These are phyloP conservation scores for Talaromyces sp. DNA, from an alignment of 2,329 filamentous ascomycete genomes.

Conservation along the genomic window DNA sequence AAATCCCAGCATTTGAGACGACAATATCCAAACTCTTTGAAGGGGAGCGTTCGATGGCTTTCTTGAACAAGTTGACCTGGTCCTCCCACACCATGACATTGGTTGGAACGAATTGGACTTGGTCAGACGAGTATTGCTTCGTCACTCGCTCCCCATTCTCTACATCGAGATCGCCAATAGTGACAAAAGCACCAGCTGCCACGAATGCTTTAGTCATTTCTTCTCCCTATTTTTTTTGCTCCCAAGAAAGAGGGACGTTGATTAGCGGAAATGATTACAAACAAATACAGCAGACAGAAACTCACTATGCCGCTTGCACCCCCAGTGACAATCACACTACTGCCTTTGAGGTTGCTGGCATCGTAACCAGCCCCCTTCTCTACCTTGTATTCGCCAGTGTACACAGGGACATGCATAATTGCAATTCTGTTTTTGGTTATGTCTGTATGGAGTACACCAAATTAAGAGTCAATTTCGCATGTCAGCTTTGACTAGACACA, in stretches of 20 bases:
- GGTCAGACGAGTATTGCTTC: background rate
- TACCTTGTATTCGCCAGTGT: no score
- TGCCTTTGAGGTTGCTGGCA: no score
- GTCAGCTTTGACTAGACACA: no score
- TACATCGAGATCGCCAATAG: slow-evolving; percentile 28
- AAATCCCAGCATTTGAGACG: background rate
- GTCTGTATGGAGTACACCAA: no score
- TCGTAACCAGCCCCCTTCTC: no score
- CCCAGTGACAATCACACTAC: slow-evolving; percentile 19
- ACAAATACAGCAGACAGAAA: no score
- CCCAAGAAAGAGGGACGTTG: no score
- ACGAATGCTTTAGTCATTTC: slow-evolving; percentile 33
- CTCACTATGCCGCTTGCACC: slow-evolving; percentile 34
- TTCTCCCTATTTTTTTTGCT: no score
- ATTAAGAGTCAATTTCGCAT: no score
- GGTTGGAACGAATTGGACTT: background rate
- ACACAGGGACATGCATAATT: no score
- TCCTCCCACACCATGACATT: slow-evolving; percentile 1
- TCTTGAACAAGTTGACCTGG: background rate
- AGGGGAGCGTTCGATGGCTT: background rate
- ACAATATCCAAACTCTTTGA: background rate
- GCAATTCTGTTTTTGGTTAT: no score
- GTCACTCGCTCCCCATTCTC: background rate
- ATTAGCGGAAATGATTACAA: no score
- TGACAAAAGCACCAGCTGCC: slow-evolving; percentile 38